These are phyloP conservation scores for Dipodascopsis uninucleata DNA, from an alignment of 805 yeast genomes.

Conservation along the genomic window DNA sequence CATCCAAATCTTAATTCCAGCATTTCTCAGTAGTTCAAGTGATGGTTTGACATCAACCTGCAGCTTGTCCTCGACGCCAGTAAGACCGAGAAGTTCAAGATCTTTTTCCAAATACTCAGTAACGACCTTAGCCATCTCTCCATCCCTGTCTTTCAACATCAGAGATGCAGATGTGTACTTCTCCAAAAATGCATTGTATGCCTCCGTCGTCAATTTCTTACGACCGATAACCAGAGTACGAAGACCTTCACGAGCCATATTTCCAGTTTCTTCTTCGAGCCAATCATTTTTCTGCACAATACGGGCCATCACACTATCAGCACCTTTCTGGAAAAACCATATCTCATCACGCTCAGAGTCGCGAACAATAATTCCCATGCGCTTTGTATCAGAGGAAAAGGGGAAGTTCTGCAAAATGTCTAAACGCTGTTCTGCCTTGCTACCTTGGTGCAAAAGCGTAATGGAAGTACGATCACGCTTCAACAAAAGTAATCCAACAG, in stretches of 20 bases:
- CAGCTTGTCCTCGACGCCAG: conserved; percentile 96
- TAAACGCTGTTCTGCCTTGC: conserved; percentile 41
- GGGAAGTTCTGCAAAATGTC: conserved; percentile 81
- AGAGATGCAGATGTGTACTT: conserved; percentile 70
- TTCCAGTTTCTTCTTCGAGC: conserved; percentile 95
- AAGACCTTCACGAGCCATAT: conserved; percentile 97
- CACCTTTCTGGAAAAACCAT: conserved; percentile 92
- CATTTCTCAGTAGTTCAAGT: conserved; percentile 87
- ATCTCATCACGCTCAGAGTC: conserved; percentile 62
- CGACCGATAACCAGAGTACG: conserved; percentile 94
- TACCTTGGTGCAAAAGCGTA: conserved; percentile 58
- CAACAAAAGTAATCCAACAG: conserved; percentile 74
- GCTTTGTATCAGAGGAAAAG: conserved; percentile 88
- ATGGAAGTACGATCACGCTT: conserved; percentile 79
- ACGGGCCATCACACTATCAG: conserved; percentile 86
- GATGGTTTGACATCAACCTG: conserved; percentile 90
- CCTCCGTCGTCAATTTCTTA: conserved; percentile 54
- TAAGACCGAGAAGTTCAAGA: conserved; percentile 80
- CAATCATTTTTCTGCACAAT: conserved; percentile 87
- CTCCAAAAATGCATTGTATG: conserved; percentile 59
- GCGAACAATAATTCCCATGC: conserved; percentile 87
- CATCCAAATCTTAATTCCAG: conserved; percentile 99
- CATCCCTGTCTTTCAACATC: conserved; percentile 76
- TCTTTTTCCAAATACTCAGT: conserved; percentile 71
- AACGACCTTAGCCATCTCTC: conserved; percentile 64